Conservation (phyloP, 352 stramenopile species). For the Globisporangium nagaii region DNA sequence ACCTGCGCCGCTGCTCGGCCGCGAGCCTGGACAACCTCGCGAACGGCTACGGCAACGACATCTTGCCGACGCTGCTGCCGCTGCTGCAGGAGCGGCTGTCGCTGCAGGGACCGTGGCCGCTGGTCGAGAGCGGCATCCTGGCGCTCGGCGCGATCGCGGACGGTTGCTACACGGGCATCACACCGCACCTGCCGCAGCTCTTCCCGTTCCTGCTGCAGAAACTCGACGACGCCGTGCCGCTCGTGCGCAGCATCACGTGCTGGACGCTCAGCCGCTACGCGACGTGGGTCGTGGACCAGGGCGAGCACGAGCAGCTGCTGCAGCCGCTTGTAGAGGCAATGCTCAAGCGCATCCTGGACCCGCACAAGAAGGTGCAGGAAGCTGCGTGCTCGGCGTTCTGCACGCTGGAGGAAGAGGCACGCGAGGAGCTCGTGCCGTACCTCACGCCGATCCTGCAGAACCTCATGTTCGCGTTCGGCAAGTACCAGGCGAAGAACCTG, state of each 20-base stretch:
- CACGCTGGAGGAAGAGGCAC: conserved; percentile 91
- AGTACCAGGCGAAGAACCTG: conserved; percentile 93
- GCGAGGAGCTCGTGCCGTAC: conserved; percentile 91
- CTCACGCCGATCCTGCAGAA: conserved; percentile 90
- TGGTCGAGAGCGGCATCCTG: conserved; percentile 94
- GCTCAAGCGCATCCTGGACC: conserved; percentile 85
- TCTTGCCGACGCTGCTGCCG: conserved; percentile 90
- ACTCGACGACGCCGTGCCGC: conserved; percentile 80
- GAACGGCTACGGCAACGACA: conserved; percentile 90
- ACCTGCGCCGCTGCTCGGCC: conserved; percentile 92
- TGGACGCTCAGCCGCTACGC: conserved; percentile 93
- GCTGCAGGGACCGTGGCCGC: conserved; percentile 88
- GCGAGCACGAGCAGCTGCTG: conserved; percentile 81
- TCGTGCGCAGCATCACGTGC: conserved; percentile 92
- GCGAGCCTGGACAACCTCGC: conserved; percentile 94
- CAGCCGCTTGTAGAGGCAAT: conserved; percentile 83
- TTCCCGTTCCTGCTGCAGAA: conserved; percentile 95
- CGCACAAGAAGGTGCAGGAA: conserved; percentile 94
- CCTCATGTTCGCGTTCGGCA: conserved; percentile 90
- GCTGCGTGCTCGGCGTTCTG: conserved; percentile 93
- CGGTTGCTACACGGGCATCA: conserved; percentile 91
- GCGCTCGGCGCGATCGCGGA: conserved; percentile 94
- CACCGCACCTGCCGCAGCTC: conserved; percentile 86
- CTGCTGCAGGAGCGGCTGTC: conserved; percentile 88
- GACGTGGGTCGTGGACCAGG: conserved; percentile 90